A percentile compares a stretch with the other conserved stretches of the same genome.
phyloP scores from a whole-genome alignment of 1,284 basidiomycete species.

The Moesziomyces parantarcticus region DNA sequence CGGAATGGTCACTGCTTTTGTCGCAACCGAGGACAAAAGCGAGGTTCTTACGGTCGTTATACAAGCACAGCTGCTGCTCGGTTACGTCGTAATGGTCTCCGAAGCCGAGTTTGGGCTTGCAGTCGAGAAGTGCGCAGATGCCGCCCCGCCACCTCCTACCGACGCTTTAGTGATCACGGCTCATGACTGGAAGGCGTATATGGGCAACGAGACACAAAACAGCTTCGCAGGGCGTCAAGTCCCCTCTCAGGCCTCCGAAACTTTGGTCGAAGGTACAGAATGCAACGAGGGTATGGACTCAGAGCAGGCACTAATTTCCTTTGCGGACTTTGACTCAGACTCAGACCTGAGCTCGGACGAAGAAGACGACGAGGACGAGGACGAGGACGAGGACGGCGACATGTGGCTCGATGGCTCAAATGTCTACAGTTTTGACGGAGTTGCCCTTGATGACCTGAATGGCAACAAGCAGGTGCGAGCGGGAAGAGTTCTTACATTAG shows the following conservation, averaged over 20 bases:
- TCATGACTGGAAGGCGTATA: not conserved
- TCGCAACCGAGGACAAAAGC: not conserved
- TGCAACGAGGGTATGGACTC: not conserved
- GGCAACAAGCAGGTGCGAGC: not conserved
- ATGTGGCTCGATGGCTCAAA: not conserved
- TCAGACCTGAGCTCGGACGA: not conserved
- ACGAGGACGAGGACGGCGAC: constrained; percentile 1
- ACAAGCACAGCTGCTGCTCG: constrained; percentile 7
- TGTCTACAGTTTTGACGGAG: too few species aligned
- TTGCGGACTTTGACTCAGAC: not conserved
- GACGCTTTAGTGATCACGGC: not conserved
- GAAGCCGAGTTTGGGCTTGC: not conserved
- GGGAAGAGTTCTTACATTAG: not conserved
- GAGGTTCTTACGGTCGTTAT: constrained; percentile 12
- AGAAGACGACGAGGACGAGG: not conserved
- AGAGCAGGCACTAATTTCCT: not conserved
- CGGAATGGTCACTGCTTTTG: constrained; percentile 1
- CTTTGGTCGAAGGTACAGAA: not conserved
- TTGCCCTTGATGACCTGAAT: too few species aligned
- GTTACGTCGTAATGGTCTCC: not conserved
- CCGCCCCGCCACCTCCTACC: too few species aligned
- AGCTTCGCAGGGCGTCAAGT: too few species aligned
- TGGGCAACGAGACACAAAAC: not conserved
- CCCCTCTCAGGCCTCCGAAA: not conserved
- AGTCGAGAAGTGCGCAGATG: not conserved